Evolutionary conservation across 768 basidiomycete genomes (phyloP).

Genomic region (Termitomyces sp.): DNA sequence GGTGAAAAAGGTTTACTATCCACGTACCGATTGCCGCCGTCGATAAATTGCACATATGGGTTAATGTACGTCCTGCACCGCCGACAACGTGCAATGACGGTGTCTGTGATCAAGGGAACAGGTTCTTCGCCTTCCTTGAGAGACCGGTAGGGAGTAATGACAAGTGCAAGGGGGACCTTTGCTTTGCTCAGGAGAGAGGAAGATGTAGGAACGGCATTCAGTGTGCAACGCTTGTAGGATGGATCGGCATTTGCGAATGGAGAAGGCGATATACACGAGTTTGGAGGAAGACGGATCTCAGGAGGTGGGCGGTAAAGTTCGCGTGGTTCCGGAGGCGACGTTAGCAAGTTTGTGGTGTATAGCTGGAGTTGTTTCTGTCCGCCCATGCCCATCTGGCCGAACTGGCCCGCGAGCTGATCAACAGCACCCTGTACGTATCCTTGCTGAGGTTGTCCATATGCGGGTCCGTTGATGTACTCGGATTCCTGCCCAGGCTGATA

Average conservation of each 20-base stretch:
- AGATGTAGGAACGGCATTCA: conserved; percentile 92
- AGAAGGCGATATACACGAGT: conserved; percentile 73
- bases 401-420: conserved; percentile 76
- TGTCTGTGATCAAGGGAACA: conserved; percentile 90
- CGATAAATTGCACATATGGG: conserved; percentile 96
- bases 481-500: conserved; percentile 44
- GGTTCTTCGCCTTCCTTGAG: conserved; percentile 78
- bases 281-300: conserved; percentile 85
- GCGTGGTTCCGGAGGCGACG: conserved; percentile 87
- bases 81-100: conserved; percentile 93
- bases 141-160: conserved; percentile 88
- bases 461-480: conserved; percentile 42
- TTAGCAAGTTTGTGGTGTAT: conserved; percentile 88
- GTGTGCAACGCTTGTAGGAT: conserved; percentile 87
- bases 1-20: not conserved
- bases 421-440: conserved; percentile 48
- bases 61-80: conserved; percentile 97
- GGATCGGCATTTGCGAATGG: conserved; percentile 82
- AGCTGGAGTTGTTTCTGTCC: conserved; percentile 76
- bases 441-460: conserved; percentile 33
- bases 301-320: conserved; percentile 82
- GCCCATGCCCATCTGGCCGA: conserved; percentile 82
- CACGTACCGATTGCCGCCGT: conserved; percentile 86
- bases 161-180: conserved; percentile 84
- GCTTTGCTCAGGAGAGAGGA: conserved; percentile 84